Evolutionary conservation across 2,329 filamentous ascomycete species (phyloP), one percentile per base, ranked within the genome.

Genomic region (Rhexocercosporidium sp.): DNA sequence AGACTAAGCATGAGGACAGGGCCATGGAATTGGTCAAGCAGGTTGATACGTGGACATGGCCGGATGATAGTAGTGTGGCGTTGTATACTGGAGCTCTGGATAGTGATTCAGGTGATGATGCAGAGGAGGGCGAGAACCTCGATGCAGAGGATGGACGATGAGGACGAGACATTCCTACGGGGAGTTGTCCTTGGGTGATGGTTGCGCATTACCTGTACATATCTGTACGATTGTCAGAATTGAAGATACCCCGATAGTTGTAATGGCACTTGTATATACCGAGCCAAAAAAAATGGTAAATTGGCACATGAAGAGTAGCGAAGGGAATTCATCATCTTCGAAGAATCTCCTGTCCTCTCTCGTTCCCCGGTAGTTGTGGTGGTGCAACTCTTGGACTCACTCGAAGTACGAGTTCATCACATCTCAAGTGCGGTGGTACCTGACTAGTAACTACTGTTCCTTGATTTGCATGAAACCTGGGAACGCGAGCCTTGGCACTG

Each of bases 31-130:
- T 77, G n/a, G 66, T 76, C 7, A 66, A 74, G 16, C 54, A 67
- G 31, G 66, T 75, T 6, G 63, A 71, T 11, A 53, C 11, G 0
- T 77, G 74, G 75, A 61, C 54, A 44, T 78, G 76, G 77, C 76
- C 75, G 8, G 49, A 46, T 5, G 73, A 76, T 31, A 49, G 64
- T 18, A 72, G 74, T 56, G 61, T 72, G 16, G 57, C 65, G 16
- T 9, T 47, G 14, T 74, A 74, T 59, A 57, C 31, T 59, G 34
- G 54, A 25, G 27, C 18, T 14, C 16, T 27, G n/a, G 27, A 59
- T 18, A 41, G 18, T 27, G 62, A 53, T 27, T n/a, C 49, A 18
- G 37, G 22, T 29, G n/a, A 60, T 11, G 25, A 18, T 27, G 18
- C 11, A 2, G 41, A 56, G 37, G n/a, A 44, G 34, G 47, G 18